Conservation (phyloP, 495 filamentous ascomycete genomes). For the Talaromyces liani region DNA sequence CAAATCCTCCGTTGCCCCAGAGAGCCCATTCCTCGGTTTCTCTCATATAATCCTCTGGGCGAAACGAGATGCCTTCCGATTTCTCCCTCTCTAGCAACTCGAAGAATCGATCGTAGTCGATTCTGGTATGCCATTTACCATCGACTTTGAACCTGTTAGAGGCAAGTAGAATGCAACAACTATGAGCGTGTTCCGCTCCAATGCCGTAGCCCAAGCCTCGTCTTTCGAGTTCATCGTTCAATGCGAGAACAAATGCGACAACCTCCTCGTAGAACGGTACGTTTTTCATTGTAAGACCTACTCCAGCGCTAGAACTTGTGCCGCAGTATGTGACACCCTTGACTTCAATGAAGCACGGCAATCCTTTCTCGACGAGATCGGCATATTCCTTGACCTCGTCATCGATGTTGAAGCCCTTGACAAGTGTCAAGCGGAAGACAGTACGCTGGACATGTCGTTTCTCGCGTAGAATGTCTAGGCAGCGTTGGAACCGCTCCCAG, state of each 20-base stretch:
- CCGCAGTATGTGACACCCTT: conserved; percentile 98
- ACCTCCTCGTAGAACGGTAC: conserved; percentile 94
- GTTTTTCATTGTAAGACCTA: conserved; percentile 88
- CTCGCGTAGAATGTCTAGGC: conserved; percentile 81
- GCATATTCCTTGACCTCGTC: conserved; percentile 90
- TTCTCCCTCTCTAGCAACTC: conserved; percentile 62
- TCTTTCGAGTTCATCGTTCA: conserved; percentile 56
- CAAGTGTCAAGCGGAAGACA: conserved; percentile 89
- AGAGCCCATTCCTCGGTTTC: conserved; percentile 86
- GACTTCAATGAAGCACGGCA: conserved; percentile 88
- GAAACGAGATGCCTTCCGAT: conserved; percentile 54
- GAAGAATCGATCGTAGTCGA: conserved; percentile 88
- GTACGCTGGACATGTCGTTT: conserved; percentile 78
- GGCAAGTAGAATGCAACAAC: conserved; percentile 83
- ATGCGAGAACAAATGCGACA: conserved; percentile 63
- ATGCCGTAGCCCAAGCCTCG: conserved; percentile 78
- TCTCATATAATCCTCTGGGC: conserved; percentile 84
- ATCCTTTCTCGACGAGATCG: conserved; percentile 70
- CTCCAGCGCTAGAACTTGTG: conserved; percentile 69
- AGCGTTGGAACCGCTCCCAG: conserved; percentile 89
- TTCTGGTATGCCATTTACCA: conserved; percentile 82
- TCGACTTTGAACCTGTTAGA: conserved; percentile 64
- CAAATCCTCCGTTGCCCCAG: conserved; percentile 92
- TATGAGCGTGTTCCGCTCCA: conserved; percentile 89
- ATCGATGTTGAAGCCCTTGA: conserved; percentile 94